Percentiles rank a stretch among this genome's conserved stretches.
Conservation (phyloP, 1,284 basidiomycete species). For the Ceraceosorus bombacis region DNA sequence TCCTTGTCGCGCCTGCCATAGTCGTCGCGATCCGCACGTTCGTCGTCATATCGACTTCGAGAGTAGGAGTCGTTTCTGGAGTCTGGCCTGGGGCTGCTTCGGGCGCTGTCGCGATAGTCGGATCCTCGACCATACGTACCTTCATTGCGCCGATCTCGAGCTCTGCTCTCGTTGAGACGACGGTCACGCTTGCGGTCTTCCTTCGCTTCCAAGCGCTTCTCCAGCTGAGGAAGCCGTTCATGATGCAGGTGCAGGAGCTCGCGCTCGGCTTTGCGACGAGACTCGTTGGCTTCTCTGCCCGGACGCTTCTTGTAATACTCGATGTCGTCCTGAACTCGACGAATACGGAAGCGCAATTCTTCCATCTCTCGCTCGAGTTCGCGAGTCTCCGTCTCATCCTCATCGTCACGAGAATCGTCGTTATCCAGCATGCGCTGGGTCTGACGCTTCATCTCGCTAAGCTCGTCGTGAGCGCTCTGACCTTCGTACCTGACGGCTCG, state of each 20-base stretch:
- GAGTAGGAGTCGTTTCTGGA: slow-evolving; percentile 33
- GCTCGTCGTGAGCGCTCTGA: slow-evolving; percentile 59
- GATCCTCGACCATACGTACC: slow-evolving; percentile 52
- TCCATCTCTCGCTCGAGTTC: slow-evolving; percentile 77
- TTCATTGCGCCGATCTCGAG: slow-evolving; percentile 79
- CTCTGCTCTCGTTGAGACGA: slow-evolving; percentile 53
- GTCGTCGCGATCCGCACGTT: slow-evolving; percentile 8
- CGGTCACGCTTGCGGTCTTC: slow-evolving; percentile 68
- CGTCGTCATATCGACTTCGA: slow-evolving; percentile 25
- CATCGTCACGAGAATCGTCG: slow-evolving; percentile 72
- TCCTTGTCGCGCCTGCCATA: slow-evolving; percentile 39
- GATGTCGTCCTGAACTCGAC: slow-evolving; percentile 83
- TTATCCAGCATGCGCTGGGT: slow-evolving; percentile 76
- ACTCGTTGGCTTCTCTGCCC: slow-evolving; percentile 65
- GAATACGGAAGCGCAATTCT: slow-evolving; percentile 76
- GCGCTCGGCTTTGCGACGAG: slow-evolving; percentile 76
- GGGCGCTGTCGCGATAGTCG: slow-evolving; percentile 20
- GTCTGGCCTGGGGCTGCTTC: slow-evolving; percentile 7
- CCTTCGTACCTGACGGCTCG: slow-evolving; percentile 70
- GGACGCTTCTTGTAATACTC: slow-evolving; percentile 76
- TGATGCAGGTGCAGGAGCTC: slow-evolving; percentile 81
- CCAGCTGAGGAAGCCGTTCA: slow-evolving; percentile 82
- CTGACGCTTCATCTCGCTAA: slow-evolving; percentile 78
- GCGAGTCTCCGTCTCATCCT: slow-evolving; percentile 36
- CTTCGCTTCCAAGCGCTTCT: slow-evolving; percentile 71